A percentile compares a stretch with the other conserved stretches of the same genome.
Conservation (phyloP, 345 rosid species). For the Euphorbia tirucalli region DNA sequence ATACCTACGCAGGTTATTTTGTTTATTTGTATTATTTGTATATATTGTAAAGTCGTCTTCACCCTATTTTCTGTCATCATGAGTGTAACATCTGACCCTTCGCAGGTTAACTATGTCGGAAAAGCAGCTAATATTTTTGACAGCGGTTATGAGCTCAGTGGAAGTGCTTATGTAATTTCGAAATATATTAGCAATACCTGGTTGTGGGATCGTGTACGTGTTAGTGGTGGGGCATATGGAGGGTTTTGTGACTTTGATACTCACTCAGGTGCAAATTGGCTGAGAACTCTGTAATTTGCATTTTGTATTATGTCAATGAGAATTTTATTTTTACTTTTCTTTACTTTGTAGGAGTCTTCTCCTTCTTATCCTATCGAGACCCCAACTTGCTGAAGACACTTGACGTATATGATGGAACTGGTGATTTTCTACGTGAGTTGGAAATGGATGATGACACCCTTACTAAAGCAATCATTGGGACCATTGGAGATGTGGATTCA, state of each 20-base stretch:
- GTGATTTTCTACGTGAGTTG: constrained; percentile 72
- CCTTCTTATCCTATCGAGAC: constrained; percentile 87
- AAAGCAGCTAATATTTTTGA: constrained; percentile 82
- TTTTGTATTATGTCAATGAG: constrained; percentile 15
- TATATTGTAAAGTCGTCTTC: neutral
- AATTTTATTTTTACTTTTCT: constrained; percentile 1
- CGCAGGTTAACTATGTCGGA: constrained; percentile 94
- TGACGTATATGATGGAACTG: constrained; percentile 80
- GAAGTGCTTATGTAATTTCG: constrained; percentile 93
- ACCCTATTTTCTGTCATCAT: neutral
- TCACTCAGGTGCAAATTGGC: constrained; percentile 63
- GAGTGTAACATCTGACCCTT: constrained; percentile 6
- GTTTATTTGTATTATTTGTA: neutral
- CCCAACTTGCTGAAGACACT: constrained; percentile 91
- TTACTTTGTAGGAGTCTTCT: constrained; percentile 60
- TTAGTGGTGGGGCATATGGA: constrained; percentile 98
- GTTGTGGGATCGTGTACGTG: constrained; percentile 98
- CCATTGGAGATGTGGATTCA: constrained; percentile 89
- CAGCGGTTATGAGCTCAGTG: constrained; percentile 72
- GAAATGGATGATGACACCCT: constrained; percentile 86
- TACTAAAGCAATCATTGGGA: constrained; percentile 91
- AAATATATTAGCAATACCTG: constrained; percentile 83
- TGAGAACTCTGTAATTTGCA: neutral
- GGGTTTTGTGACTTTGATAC: constrained; percentile 94
- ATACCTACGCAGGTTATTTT: constrained; percentile 82